A percentile compares a stretch with the other conserved stretches of the same genome.
Conservation (phyloP, 2,329 filamentous ascomycete species). For the Neophaeococcomyces mojaviensis region DNA sequence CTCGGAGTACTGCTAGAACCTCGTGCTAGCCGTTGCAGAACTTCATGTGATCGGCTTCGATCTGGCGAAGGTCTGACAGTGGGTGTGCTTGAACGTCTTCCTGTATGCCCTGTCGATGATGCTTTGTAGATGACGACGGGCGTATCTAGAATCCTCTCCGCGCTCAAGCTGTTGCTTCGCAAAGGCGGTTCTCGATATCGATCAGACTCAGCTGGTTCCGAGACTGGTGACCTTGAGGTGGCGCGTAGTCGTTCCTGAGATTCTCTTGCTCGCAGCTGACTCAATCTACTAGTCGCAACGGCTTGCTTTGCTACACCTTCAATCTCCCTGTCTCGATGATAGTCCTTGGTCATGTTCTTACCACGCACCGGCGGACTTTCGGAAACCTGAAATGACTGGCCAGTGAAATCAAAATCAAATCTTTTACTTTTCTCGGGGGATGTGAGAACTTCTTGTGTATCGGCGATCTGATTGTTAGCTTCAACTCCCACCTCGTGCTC, state of each 20-base stretch:
- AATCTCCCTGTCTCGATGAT: conserved; percentile 22
- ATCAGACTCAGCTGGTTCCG: not conserved
- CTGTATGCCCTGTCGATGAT: conserved; percentile 16
- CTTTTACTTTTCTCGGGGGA: conserved; percentile 21
- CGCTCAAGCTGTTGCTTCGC: conserved; percentile 17
- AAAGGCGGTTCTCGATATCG: not conserved
- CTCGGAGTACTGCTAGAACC: conserved; percentile 23
- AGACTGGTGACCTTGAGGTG: not conserved
- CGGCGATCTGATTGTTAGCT: conserved; percentile 18
- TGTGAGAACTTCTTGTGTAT: conserved; percentile 11
- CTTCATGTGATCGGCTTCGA: conserved; percentile 34
- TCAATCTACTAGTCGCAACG: conserved; percentile 19
- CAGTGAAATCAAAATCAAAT: conserved; percentile 27
- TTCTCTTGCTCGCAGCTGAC: conserved; percentile 18
- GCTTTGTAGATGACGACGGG: conserved; percentile 31
- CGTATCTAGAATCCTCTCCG: conserved; percentile 31
- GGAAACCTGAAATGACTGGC: conserved; percentile 26
- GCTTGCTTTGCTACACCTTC: conserved; percentile 17
- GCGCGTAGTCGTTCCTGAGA: conserved; percentile 13
- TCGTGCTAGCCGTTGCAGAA: conserved; percentile 36
- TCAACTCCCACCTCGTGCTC: conserved; percentile 13
- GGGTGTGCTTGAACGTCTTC: conserved; percentile 8
- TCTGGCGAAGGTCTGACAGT: conserved; percentile 23
- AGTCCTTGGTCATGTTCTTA: conserved; percentile 15
- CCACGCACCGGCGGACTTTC: conserved; percentile 27